Evolutionary conservation across 2,329 filamentous ascomycete genomes (phyloP), one percentile per base, ranked within the genome.

Genomic region (Dactylella cylindrospora): DNA sequence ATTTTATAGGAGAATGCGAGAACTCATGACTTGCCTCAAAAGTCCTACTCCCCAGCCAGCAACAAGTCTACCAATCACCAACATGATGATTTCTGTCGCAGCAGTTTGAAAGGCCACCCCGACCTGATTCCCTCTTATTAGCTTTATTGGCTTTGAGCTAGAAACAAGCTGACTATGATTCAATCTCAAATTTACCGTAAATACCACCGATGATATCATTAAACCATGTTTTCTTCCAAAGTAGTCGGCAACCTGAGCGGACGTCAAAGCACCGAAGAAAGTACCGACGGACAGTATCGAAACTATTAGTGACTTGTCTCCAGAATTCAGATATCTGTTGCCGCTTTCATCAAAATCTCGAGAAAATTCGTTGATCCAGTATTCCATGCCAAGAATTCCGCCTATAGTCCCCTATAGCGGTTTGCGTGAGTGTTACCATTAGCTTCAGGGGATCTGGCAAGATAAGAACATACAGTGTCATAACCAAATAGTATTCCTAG

Each of bases 221-320:
- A 52, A 23, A 22, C 54, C 54, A 7, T 31, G n/a, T 17, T 47
- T 45, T 19, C 54, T 40, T 20, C 54, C 54, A 31, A 52, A 47
- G 25, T 20, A 52, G 19, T 61, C 54, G 12, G 46, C 54, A 12
- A 53, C 40, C 15, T 45, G 54, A 5, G 54, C 54, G 1, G 54
- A 51, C 39, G 46, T 28, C 40, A 61, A 40, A 1, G 54, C 54
- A 1, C 54, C 88, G 46, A 88, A 74, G 66, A 88, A 84, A 17
- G 88, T 93, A 32, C 88, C 88, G 29, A 84, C 85, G 59, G 87
- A 91, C 33, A 94, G 78, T 66, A 94, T 90, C 10, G 87, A 85
- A 40, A 93, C 87, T 54, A 91, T 85, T 61, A 86, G 76, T 17
- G 87, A 84, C 36, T 84, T 81, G 71, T 91, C 77, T 12, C 76